Evolutionary conservation across 176 grass and related monocot species (phyloP).

Genomic region (Urochloa ruziziensis): DNA sequence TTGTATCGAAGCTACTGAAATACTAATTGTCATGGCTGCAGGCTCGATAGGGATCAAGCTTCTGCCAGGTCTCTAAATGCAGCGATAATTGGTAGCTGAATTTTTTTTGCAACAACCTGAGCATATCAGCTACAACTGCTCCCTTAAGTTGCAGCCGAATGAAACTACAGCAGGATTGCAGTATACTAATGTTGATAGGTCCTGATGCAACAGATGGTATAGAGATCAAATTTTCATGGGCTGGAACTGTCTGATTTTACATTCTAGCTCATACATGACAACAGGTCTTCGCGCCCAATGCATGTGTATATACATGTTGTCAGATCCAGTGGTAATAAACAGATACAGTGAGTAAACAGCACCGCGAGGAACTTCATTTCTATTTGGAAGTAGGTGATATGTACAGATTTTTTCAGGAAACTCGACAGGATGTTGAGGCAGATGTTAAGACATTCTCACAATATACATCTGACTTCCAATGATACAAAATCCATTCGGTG

Average conservation of each 20-base stretch:
- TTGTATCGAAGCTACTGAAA: no score
- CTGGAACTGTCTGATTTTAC: not conserved
- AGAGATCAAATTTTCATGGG: not conserved
- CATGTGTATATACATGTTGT: not conserved
- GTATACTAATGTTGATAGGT: no score
- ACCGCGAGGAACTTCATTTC: no score
- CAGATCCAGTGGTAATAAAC: not conserved
- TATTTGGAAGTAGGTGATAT: slow-evolving; percentile 3
- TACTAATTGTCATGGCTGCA: no score
- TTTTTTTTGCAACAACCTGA: no score
- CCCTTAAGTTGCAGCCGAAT: no score
- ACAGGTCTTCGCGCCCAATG: not conserved
- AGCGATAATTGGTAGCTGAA: no score
- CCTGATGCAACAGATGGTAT: not conserved
- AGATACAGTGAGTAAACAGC: not conserved
- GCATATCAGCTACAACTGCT: no score
- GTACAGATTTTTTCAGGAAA: not conserved
- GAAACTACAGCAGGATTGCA: no score
- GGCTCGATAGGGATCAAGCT: no score
- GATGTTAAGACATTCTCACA: not conserved
- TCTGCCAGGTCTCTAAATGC: no score
- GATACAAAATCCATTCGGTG: not conserved
- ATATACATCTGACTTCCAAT: slow-evolving; percentile 17
- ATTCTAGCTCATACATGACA: not conserved
- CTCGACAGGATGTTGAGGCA: not conserved